Evolutionary conservation across 106 monocot species (phyloP).

Genomic region (Apostasia ramifera): DNA sequence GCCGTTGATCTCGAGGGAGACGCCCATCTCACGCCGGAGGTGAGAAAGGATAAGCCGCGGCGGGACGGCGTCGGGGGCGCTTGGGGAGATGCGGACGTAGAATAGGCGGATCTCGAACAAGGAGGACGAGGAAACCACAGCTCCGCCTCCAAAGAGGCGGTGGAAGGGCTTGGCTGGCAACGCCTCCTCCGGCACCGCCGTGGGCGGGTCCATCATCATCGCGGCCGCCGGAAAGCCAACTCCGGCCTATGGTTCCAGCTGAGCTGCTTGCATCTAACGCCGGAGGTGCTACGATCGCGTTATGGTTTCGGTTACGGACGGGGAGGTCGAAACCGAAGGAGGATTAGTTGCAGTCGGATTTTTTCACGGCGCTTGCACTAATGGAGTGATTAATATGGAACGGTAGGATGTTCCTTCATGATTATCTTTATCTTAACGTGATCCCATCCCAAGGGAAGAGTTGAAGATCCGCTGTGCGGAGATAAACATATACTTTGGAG

Average conservation of each 20-base stretch:
- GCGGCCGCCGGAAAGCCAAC: not conserved
- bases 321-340: too few relatives aligned
- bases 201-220: not conserved
- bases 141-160: not conserved
- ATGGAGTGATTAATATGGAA: too few relatives aligned
- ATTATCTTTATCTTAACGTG: too few relatives aligned
- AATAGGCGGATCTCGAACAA: conserved; percentile 78
- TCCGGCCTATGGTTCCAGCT: not conserved
- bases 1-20: conserved; percentile 65
- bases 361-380: too few relatives aligned
- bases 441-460: too few relatives aligned
- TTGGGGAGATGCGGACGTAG: conserved; percentile 55
- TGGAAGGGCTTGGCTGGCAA: not conserved
- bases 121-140: conserved; percentile 19
- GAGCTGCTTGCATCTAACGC: not conserved
- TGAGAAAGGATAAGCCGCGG: conserved; percentile 39
- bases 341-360: too few relatives aligned
- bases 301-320: too few relatives aligned
- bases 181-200: not conserved
- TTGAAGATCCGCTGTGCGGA: too few relatives aligned
- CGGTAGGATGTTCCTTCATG: too few relatives aligned
- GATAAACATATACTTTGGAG: too few relatives aligned
- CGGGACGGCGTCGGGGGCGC: conserved; percentile 33
- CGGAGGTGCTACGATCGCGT: too few relatives aligned
- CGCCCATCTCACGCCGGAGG: conserved; percentile 59